A percentile compares a stretch with the other conserved stretches of the same genome.
Conservation (phyloP, 83 land plant genomes). For the Picea abies region DNA sequence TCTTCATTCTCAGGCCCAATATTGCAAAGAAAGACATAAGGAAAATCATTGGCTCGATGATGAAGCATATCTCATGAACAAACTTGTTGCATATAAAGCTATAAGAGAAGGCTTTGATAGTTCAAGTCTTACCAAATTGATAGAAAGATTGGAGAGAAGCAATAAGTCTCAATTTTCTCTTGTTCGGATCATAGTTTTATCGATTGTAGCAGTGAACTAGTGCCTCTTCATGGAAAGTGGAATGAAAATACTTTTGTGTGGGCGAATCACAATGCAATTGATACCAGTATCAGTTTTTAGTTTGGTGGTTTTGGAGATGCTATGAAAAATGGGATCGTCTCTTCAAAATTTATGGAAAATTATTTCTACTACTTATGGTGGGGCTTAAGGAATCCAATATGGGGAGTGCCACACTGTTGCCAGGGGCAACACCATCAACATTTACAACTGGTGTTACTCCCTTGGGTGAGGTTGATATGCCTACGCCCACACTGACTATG, state of each 20-base stretch:
- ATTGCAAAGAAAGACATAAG: slow-evolving; percentile 20
- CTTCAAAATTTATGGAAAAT: slow-evolving; percentile 51
- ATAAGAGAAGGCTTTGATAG: too few species aligned
- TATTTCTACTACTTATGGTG: slow-evolving; percentile 92
- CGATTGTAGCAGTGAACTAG: slow-evolving; percentile 33
- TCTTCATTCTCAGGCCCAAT: slow-evolving; percentile 58
- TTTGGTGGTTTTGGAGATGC: slow-evolving; percentile 81
- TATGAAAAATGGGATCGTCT: slow-evolving; percentile 34
- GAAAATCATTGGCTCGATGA: too few species aligned
- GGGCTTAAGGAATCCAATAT: slow-evolving; percentile 76
- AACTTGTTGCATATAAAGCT: too few species aligned
- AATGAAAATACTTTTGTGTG: slow-evolving; percentile 39
- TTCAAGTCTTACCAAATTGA: too few species aligned
- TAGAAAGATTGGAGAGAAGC: too few species aligned
- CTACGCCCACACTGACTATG: slow-evolving; percentile 61
- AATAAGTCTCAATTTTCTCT: too few species aligned
- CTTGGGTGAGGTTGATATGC: slow-evolving; percentile 84
- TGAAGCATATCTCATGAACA: too few species aligned
- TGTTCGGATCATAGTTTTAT: slow-evolving; percentile 23
- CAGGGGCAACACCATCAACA: slow-evolving; percentile 84
- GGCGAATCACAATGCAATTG: slow-evolving; percentile 36
- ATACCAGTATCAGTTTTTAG: slow-evolving; percentile 23
- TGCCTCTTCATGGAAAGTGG: slow-evolving; percentile 25
- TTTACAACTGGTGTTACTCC: slow-evolving; percentile 94
- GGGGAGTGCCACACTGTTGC: slow-evolving; percentile 90